Conservation (phyloP, 192 early-diverging fungal genomes). For the Entomortierella lignicola region DNA sequence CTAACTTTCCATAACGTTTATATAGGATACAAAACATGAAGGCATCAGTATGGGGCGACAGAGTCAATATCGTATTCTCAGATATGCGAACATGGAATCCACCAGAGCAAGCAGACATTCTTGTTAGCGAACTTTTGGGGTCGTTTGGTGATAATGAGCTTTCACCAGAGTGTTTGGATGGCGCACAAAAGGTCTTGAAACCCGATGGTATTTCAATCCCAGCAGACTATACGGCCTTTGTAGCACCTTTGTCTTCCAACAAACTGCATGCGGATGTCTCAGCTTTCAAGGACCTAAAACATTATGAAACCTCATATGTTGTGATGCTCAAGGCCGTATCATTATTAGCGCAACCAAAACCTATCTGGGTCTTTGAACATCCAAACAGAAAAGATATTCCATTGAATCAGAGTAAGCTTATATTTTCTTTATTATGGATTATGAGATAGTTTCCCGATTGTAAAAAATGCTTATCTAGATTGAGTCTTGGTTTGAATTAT, state of each 20-base stretch:
- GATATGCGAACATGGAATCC: slow-evolving; percentile 92
- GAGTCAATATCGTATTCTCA: slow-evolving; percentile 83
- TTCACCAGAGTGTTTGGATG: slow-evolving; percentile 98
- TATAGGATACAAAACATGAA: slow-evolving; percentile 81
- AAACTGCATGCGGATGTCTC: slow-evolving; percentile 83
- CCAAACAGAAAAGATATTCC: slow-evolving; percentile 62
- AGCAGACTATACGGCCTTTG: slow-evolving; percentile 82
- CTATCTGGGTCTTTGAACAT: slow-evolving; percentile 88
- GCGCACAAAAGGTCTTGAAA: slow-evolving; percentile 84
- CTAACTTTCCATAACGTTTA: slow-evolving; percentile 7
- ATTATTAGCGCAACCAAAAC: slow-evolving; percentile 74
- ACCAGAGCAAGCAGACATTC: slow-evolving; percentile 84
- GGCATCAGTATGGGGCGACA: slow-evolving; percentile 78
- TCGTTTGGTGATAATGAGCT: slow-evolving; percentile 99
- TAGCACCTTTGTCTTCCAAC: slow-evolving; percentile 88
- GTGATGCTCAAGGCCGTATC: slow-evolving; percentile 90
- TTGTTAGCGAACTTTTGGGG: slow-evolving; percentile 96
- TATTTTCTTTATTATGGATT: neutral
- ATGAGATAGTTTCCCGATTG: too few species aligned
- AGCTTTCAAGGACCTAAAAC: slow-evolving; percentile 69
- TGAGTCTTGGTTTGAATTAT: neutral
- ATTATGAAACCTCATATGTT: slow-evolving; percentile 96
- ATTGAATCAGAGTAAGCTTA: slow-evolving; percentile 51
- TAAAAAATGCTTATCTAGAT: too few species aligned
- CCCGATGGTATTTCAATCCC: slow-evolving; percentile 92